phyloP scores from a whole-genome alignment of 2,329 filamentous ascomycete genomes.

The Trematosphaeria pertusa region DNA sequence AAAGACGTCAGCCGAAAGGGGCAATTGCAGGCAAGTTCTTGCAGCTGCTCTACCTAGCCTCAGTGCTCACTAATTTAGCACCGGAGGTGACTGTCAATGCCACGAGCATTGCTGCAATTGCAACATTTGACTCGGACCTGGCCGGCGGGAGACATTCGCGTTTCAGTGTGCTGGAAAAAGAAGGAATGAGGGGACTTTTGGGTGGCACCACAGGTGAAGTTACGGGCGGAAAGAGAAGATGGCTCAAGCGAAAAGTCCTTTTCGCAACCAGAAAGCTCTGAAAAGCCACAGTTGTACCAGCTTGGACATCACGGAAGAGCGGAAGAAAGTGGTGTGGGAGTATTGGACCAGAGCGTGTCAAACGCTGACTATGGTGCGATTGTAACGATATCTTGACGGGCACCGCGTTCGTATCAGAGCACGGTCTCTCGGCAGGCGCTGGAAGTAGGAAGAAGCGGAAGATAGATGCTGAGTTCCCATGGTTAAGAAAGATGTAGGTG shows the following conservation, averaged over 20 bases:
- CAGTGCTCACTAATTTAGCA: not conserved
- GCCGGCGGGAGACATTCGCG: not conserved
- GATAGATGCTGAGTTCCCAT: not conserved
- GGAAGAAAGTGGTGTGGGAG: conserved; percentile 5
- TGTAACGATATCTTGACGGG: too few relatives aligned
- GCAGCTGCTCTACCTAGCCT: too few relatives aligned
- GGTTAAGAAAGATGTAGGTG: conserved; percentile 5
- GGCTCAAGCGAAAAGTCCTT: not conserved
- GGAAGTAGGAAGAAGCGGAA: not conserved
- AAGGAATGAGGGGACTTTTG: not conserved
- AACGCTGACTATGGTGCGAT: not conserved
- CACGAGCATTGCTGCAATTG: not conserved
- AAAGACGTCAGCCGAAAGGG: not conserved
- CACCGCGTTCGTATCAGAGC: not conserved
- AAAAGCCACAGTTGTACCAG: conserved; percentile 11
- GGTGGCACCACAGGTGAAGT: not conserved
- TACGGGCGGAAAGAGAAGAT: not conserved
- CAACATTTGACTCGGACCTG: not conserved
- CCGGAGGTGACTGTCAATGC: not conserved
- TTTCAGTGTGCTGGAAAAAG: not conserved
- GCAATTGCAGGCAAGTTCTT: too few relatives aligned
- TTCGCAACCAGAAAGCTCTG: not conserved
- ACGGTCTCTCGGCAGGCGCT: not conserved
- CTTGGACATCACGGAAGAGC: not conserved
- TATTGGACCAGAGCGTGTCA: conserved; percentile 9